Evolutionary conservation across 495 filamentous ascomycete species (phyloP), one percentile per base, ranked within the genome.

Genomic region (Thozetella sp.): DNA sequence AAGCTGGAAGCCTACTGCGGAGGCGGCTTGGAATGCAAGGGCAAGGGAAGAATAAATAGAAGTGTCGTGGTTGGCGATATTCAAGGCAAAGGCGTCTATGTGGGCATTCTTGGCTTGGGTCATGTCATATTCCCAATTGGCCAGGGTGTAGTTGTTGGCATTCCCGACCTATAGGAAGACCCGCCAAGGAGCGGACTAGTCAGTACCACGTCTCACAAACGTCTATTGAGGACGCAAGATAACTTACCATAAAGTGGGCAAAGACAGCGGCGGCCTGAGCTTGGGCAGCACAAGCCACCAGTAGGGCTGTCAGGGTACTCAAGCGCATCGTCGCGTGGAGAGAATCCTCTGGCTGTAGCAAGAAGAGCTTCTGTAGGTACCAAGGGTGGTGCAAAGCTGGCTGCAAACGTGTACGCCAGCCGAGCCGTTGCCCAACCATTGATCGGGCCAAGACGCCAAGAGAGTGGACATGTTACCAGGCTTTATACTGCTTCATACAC

Each of bases 1-100:
- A 3, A 76, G 67, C 63, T 72, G 73, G 59, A 78, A 76, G 25
- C 61, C 58, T 43, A 59, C 56, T 46, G 27, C 51, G 6, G 46
- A 51, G 10, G 73, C 75, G 22, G 63, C 66, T 27, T 69, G 58
- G 62, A 75, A 77, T 24, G 76, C 67, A 27, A 65, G 61, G n/a
- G 67, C 60, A 13, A 70, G 58, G 2, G 67, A 34, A 17, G 25
- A 15, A 19, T 56, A 60, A 60, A 54, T 69, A 13, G 58, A 64
- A 11, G 68, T 51, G 64, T 72, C 74, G 26, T 66, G 63, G 27
- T 43, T 50, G 40, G 69, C 71, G 30, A 75, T 63, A 20, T 77
- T 75, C 2, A 77, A 62, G 34, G 72, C 73, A 59, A 76, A 76
- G 51, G 72, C 74, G 25, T 75, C 72, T 30, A 72, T 68, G 51